phyloP scores from a whole-genome alignment of 2,329 filamentous ascomycete genomes.

The Pseudogymnoascus sp. region DNA sequence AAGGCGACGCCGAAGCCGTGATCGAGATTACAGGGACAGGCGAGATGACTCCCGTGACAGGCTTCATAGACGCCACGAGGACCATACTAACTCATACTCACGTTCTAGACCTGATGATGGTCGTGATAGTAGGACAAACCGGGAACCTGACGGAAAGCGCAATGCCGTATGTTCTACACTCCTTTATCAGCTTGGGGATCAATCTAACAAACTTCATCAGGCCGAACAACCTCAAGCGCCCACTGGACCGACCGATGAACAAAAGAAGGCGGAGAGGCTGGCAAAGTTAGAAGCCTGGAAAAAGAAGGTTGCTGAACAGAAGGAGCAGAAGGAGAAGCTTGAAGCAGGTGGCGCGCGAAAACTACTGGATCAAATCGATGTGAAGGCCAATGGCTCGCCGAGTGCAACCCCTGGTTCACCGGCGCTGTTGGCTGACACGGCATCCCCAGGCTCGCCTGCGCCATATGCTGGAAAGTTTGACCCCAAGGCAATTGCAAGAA shows the following conservation, averaged over 20 bases:
- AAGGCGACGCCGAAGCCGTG: conserved; percentile 56
- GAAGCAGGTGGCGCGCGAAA: conserved; percentile 58
- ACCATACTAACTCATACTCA: conserved; percentile 62
- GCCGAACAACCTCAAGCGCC: conserved; percentile 45
- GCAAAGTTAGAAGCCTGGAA: conserved; percentile 89
- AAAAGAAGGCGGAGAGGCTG: conserved; percentile 72
- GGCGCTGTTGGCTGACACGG: conserved; percentile 33
- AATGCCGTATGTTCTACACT: conserved; percentile 47
- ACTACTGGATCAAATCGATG: conserved; percentile 67
- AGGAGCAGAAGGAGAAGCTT: conserved; percentile 63
- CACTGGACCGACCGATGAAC: conserved; percentile 55
- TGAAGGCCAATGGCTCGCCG: conserved; percentile 47
- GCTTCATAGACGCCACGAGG: conserved; percentile 56
- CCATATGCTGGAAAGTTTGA: conserved; percentile 76
- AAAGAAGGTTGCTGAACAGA: conserved; percentile 71
- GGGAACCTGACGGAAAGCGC: conserved; percentile 42
- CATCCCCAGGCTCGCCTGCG: conserved; percentile 43
- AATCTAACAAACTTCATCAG: conserved; percentile 33
- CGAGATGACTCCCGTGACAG: conserved; percentile 69
- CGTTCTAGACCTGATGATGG: conserved; percentile 61
- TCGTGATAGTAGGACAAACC: conserved; percentile 45
- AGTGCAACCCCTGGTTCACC: conserved; percentile 45
- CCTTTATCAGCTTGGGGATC: not conserved
- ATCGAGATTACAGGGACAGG: conserved; percentile 60
- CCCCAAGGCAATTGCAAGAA: conserved; percentile 79